Evolutionary conservation across 176 grass and related monocot species (phyloP).

Genomic region (Carex parvula): DNA sequence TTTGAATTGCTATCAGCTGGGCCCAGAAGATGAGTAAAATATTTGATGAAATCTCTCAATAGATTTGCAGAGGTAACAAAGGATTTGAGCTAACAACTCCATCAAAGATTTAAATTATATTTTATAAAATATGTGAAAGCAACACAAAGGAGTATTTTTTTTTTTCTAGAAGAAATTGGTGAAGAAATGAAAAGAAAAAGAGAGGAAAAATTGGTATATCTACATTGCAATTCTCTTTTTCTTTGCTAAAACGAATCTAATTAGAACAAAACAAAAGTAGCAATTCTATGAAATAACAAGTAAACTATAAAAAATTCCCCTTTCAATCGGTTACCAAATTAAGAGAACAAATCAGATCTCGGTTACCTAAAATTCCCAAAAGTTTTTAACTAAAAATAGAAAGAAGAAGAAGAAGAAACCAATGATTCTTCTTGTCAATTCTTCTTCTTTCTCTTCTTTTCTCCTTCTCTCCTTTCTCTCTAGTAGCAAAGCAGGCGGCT

Average conservation of each 20-base stretch:
- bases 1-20: constrained; percentile 6
- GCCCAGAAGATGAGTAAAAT: not conserved
- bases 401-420: not conserved
- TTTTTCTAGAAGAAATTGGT: not conserved
- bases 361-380: constrained; percentile 12
- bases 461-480: not conserved
- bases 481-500: constrained; percentile 5
- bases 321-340: not conserved
- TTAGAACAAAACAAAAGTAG: not conserved
- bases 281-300: not conserved
- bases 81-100: constrained; percentile 32
- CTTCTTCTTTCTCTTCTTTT: not conserved
- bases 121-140: constrained; percentile 15
- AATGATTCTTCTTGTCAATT: constrained; percentile 6
- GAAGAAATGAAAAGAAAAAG: not conserved
- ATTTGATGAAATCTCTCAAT: constrained; percentile 13
- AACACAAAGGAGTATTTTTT: no score
- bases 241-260: not conserved
- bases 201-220: not conserved
- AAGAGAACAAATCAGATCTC: constrained; percentile 27
- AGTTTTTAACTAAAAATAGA: not conserved
- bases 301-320: not conserved
- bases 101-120: not conserved
- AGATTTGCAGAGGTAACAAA: constrained; percentile 17
- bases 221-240: not conserved